phyloP scores from a whole-genome alignment of 2,329 filamentous ascomycete species.

The Fusarium sp. region DNA sequence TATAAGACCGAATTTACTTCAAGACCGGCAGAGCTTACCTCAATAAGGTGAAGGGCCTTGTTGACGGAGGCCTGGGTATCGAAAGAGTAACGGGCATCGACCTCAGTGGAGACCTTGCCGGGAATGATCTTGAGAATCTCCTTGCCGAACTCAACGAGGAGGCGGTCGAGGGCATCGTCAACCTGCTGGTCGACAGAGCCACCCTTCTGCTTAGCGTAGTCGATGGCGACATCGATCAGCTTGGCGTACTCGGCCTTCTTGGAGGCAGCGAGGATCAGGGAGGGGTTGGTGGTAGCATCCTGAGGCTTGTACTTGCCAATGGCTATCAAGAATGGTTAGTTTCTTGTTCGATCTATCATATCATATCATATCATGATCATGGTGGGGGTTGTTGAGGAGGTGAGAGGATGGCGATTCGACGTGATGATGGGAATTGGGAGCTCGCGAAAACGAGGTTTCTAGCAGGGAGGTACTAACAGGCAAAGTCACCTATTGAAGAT shows the following conservation, averaged over 20 bases:
- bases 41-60: constrained; percentile 97
- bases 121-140: constrained; percentile 98
- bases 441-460: constrained; percentile 9
- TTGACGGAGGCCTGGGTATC: constrained; percentile 91
- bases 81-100: constrained; percentile 96
- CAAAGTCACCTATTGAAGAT: constrained; percentile 74
- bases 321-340: constrained; percentile 64
- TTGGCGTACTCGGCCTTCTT: constrained; percentile 98
- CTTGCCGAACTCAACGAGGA: constrained; percentile 97
- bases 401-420: neutral
- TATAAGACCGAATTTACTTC: neutral
- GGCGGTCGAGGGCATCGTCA: constrained; percentile 89
- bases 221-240: constrained; percentile 87
- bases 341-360: constrained; percentile 21
- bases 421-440: constrained; percentile 8
- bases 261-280: constrained; percentile 95
- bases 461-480: constrained; percentile 67
- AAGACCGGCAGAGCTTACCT: constrained; percentile 67
- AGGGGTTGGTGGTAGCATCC: constrained; percentile 99
- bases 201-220: constrained; percentile 84
- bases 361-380: constrained; percentile 21
- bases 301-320: constrained; percentile 99
- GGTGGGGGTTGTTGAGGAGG: constrained; percentile 7
- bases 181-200: constrained; percentile 82
- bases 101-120: constrained; percentile 98